A percentile compares a stretch with the other conserved stretches of the same genome.
Evolutionary conservation across 495 filamentous ascomycete species (phyloP).

Genomic region (Viridothelium virens): DNA sequence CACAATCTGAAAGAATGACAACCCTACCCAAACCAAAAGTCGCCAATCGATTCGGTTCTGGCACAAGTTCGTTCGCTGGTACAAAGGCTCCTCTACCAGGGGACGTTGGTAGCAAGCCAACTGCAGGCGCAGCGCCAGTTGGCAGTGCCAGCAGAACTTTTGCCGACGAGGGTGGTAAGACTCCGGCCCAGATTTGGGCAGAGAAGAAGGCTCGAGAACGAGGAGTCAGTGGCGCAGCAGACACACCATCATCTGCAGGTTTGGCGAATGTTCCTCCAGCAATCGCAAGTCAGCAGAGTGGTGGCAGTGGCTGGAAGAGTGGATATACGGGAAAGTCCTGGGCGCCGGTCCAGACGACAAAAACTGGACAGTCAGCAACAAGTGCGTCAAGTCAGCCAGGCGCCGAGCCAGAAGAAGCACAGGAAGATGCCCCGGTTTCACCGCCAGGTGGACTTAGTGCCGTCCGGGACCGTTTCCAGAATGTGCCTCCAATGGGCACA

Average conservation of each 20-base stretch:
- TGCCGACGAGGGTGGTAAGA: slow-evolving; percentile 91
- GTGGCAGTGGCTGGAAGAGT: slow-evolving; percentile 74
- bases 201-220: slow-evolving; percentile 86
- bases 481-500: slow-evolving; percentile 58
- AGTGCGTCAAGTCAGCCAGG: slow-evolving; percentile 51
- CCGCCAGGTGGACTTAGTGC: slow-evolving; percentile 55
- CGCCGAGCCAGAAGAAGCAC: slow-evolving; percentile 42
- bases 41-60: slow-evolving; percentile 71
- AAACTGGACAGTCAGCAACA: slow-evolving; percentile 55
- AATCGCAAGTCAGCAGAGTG: slow-evolving; percentile 59
- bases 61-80: slow-evolving; percentile 61
- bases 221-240: slow-evolving; percentile 43
- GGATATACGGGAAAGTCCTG: slow-evolving; percentile 81
- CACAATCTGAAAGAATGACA: slow-evolving; percentile 69
- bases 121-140: slow-evolving; percentile 48
- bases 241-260: slow-evolving; percentile 30
- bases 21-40: slow-evolving; percentile 89
- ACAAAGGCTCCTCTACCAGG: slow-evolving; percentile 78
- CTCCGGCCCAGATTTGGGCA: slow-evolving; percentile 92
- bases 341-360: slow-evolving; percentile 68
- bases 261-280: slow-evolving; percentile 43
- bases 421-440: slow-evolving; percentile 40
- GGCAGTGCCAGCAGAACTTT: slow-evolving; percentile 84
- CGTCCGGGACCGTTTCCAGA: slow-evolving; percentile 70
- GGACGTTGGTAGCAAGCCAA: slow-evolving; percentile 42